These are phyloP conservation scores for Scortechinia acanthostroma DNA, from an alignment of 2,329 filamentous ascomycete genomes.

Conservation along the genomic window DNA sequence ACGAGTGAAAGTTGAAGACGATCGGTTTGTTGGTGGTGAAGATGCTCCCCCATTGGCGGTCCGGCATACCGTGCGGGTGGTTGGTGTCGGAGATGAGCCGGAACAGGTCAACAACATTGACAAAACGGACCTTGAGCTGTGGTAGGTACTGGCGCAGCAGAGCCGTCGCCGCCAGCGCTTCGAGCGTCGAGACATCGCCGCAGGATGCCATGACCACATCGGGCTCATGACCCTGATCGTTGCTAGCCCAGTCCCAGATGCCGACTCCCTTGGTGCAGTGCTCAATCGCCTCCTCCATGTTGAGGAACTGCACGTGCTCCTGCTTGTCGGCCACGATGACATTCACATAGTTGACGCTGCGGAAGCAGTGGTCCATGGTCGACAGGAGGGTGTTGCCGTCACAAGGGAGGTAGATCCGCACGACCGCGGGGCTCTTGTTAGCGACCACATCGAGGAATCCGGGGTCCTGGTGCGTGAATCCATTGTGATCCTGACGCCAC, in stretches of 20 bases:
- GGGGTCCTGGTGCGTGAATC: constrained; percentile 76
- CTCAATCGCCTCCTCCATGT: constrained; percentile 64
- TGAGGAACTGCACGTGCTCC: constrained; percentile 69
- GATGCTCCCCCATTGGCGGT: constrained; percentile 58
- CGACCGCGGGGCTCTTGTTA: constrained; percentile 74
- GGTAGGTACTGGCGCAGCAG: constrained; percentile 67
- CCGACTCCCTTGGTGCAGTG: constrained; percentile 75
- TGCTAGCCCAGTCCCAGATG: constrained; percentile 73
- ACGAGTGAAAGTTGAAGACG: constrained; percentile 80
- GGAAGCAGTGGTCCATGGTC: constrained; percentile 70
- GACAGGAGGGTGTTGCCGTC: constrained; percentile 74
- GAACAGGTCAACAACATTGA: constrained; percentile 77
- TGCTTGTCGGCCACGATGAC: constrained; percentile 77
- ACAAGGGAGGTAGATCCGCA: constrained; percentile 74
- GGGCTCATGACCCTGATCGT: constrained; percentile 61
- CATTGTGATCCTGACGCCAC: constrained; percentile 79
- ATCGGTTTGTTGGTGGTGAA: constrained; percentile 69
- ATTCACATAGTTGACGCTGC: constrained; percentile 72
- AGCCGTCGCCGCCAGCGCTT: constrained; percentile 69
- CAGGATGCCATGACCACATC: constrained; percentile 72
- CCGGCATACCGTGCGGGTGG: constrained; percentile 67
- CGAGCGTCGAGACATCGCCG: constrained; percentile 69
- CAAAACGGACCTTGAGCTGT: constrained; percentile 68
- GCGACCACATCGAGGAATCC: constrained; percentile 74
- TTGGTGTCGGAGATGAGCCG: constrained; percentile 65